Conservation (phyloP, 2,329 filamentous ascomycete genomes). For the Diaporthe humulicola region DNA sequence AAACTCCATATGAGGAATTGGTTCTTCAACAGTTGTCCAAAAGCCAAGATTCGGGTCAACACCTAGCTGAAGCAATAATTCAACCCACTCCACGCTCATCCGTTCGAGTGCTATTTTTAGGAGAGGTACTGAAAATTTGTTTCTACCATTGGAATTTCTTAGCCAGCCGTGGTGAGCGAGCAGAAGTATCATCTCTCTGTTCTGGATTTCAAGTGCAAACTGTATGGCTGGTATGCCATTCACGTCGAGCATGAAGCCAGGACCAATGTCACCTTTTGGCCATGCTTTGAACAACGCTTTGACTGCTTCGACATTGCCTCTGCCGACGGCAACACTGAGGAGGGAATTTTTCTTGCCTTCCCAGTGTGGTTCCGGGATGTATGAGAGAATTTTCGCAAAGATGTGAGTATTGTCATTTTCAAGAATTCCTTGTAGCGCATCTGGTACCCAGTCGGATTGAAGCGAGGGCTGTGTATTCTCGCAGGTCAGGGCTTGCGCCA, state of each 20-base stretch:
- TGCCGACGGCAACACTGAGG: neutral
- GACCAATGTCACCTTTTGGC: neutral
- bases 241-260: fast-evolving
- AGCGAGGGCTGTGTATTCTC: neutral
- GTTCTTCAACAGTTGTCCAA: fast-evolving
- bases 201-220: neutral
- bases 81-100: neutral
- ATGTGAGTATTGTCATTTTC: neutral
- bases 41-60: neutral
- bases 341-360: neutral
- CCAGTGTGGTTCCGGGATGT: fast-evolving
- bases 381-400: neutral
- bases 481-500: neutral
- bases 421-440: neutral
- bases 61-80: neutral
- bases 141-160: too few relatives aligned
- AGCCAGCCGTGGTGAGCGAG: neutral
- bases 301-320: neutral
- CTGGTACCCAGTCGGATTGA: neutral
- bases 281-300: neutral
- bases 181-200: neutral
- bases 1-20: neutral
- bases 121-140: neutral
- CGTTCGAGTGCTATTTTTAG: neutral
- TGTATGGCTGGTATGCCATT: neutral